phyloP scores from a whole-genome alignment of 148 eudicot species.

The Vaccinium macrocarpon region DNA sequence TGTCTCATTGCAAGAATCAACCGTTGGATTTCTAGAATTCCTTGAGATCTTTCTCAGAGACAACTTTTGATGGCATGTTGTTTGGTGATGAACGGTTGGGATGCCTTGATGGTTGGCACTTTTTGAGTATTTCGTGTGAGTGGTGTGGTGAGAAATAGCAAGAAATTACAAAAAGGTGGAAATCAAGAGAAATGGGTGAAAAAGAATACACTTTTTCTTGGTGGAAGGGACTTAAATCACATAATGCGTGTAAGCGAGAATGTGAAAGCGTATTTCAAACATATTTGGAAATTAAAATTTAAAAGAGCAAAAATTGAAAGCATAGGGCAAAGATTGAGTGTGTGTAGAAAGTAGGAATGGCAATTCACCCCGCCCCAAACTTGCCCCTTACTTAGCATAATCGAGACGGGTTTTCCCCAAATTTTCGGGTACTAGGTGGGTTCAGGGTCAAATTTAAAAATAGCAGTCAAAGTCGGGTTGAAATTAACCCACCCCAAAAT shows the following conservation, averaged over 20 bases:
- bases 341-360: no score
- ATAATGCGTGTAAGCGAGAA: no score
- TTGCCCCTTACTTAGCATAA: no score
- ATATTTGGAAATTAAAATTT: not conserved
- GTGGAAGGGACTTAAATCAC: not conserved
- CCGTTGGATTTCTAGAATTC: conserved; percentile 15
- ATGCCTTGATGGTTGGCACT: not conserved
- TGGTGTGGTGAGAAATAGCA: not conserved
- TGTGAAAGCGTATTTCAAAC: no score
- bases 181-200: not conserved
- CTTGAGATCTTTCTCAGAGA: not conserved
- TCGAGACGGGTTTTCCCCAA: no score
- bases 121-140: not conserved
- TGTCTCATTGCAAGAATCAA: not conserved
- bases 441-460: no score
- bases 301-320: not conserved
- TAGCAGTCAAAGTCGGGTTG: no score
- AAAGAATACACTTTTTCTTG: not conserved
- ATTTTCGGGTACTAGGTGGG: no score
- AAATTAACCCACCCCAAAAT: no score
- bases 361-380: no score
- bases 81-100: conserved; percentile 14
- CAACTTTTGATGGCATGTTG: not conserved
- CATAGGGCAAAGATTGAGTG: no score
- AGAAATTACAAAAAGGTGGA: not conserved